phyloP scores from a whole-genome alignment of 2,329 filamentous ascomycete genomes.

The Setomelanomma holmii region DNA sequence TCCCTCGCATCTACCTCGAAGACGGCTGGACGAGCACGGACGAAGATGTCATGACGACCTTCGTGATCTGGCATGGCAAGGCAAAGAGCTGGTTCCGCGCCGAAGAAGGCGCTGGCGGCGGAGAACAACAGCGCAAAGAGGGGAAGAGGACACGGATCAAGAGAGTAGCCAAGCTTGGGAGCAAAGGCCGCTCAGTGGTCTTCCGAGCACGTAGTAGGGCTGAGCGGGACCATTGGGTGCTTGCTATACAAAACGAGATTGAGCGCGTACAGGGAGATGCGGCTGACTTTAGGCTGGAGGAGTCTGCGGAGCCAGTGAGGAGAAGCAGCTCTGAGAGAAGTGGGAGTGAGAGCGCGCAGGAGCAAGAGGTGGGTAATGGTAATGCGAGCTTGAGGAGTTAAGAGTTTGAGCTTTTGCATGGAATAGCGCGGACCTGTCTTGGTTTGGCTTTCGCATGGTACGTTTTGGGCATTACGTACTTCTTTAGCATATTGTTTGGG shows the following conservation, averaged over 20 bases:
- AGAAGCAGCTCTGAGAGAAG: not conserved
- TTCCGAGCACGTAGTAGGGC: constrained; percentile 70
- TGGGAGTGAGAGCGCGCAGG: not conserved
- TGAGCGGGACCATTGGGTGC: constrained; percentile 72
- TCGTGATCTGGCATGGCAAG: constrained; percentile 70
- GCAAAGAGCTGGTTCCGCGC: constrained; percentile 63
- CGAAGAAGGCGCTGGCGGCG: constrained; percentile 40
- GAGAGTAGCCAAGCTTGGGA: constrained; percentile 66
- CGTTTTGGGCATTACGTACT: not conserved
- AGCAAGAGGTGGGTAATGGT: not conserved
- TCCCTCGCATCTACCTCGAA: constrained; percentile 66
- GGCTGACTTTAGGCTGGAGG: constrained; percentile 55
- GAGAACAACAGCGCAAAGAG: constrained; percentile 38
- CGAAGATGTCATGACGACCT: constrained; percentile 71
- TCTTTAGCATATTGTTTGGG: not conserved
- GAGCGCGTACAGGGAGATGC: constrained; percentile 61
- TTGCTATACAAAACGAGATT: constrained; percentile 71
- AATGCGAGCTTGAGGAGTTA: not conserved
- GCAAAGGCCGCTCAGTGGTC: constrained; percentile 67
- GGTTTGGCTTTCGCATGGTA: not conserved
- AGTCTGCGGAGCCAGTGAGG: constrained; percentile 19
- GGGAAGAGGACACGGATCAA: constrained; percentile 61
- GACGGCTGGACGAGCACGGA: constrained; percentile 69
- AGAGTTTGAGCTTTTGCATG: too few relatives aligned
- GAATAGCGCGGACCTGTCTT: not conserved